phyloP scores from a whole-genome alignment of 2,329 filamentous ascomycete species.

The Magnaporthales sp. region DNA sequence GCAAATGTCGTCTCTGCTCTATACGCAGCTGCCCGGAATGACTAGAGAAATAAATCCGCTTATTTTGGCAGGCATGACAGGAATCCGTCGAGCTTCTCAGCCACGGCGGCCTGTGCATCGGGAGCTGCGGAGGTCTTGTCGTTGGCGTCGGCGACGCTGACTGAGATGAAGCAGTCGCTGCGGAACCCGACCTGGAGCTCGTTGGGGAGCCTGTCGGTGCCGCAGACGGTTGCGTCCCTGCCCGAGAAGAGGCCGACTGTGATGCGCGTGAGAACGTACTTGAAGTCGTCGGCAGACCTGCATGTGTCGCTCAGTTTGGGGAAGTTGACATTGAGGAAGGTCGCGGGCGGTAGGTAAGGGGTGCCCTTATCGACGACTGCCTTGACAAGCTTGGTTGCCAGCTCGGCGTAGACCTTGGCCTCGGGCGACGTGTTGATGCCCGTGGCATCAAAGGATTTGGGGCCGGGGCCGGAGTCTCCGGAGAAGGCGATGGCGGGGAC shows the following conservation, averaged over 20 bases:
- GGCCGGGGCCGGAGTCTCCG: slow-evolving; percentile 38
- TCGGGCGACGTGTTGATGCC: slow-evolving; percentile 42
- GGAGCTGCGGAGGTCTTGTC: slow-evolving; percentile 50
- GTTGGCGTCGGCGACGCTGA: slow-evolving; percentile 55
- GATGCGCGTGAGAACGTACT: slow-evolving; percentile 56
- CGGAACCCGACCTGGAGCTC: slow-evolving; percentile 44
- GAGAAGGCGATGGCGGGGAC: slow-evolving; percentile 64
- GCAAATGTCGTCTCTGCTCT: too few species aligned
- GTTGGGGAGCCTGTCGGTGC: slow-evolving; percentile 43
- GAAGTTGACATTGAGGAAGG: slow-evolving; percentile 65
- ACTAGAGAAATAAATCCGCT: background rate
- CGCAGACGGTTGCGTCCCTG: slow-evolving; percentile 50
- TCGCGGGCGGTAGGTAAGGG: slow-evolving; percentile 52
- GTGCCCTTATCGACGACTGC: slow-evolving; percentile 42
- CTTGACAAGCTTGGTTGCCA: slow-evolving; percentile 49
- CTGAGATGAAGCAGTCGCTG: slow-evolving; percentile 49
- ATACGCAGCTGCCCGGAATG: background rate
- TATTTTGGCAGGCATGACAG: background rate
- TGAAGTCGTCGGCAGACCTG: slow-evolving; percentile 42
- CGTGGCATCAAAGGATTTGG: slow-evolving; percentile 39
- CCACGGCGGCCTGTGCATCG: slow-evolving; percentile 39
- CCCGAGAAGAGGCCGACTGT: slow-evolving; percentile 36
- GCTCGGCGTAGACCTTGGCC: slow-evolving; percentile 53
- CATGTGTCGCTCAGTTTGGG: slow-evolving; percentile 43
- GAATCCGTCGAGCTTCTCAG: slow-evolving; percentile 33